Evolutionary conservation across 768 basidiomycete species (phyloP).

Genomic region (Piloderma croceum): DNA sequence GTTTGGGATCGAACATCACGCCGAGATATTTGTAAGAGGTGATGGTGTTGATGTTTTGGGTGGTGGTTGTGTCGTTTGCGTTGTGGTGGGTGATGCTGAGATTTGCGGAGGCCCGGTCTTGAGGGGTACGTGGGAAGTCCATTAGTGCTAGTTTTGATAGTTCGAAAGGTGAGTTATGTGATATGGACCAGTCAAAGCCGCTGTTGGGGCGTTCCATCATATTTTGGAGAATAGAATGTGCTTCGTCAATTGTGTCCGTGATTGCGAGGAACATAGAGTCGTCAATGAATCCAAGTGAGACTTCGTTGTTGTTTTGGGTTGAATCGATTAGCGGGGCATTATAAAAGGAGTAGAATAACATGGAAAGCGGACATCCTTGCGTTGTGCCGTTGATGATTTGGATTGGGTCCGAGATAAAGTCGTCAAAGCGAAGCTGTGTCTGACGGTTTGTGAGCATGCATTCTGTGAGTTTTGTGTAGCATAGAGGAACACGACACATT

Average conservation of each 20-base stretch:
- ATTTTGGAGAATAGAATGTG: neutral
- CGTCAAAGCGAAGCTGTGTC: constrained; percentile 18
- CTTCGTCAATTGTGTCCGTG: neutral
- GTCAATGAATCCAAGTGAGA: constrained; percentile 14
- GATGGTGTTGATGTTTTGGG: constrained; percentile 2
- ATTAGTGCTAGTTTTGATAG: constrained; percentile 18
- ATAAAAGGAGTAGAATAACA: constrained; percentile 27
- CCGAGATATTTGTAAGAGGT: constrained; percentile 8
- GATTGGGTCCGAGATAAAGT: constrained; percentile 14
- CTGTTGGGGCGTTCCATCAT: constrained; percentile 5
- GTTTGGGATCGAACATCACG: constrained; percentile 7
- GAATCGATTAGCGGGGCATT: constrained; percentile 22
- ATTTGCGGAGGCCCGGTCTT: too few species aligned
- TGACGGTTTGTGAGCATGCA: constrained; percentile 1
- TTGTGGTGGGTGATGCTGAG: too few species aligned
- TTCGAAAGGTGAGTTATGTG: constrained; percentile 21
- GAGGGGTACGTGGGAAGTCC: constrained; percentile 1
- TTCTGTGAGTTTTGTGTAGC: constrained; percentile 14
- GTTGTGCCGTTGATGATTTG: constrained; percentile 22
- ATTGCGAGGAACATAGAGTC: constrained; percentile 5
- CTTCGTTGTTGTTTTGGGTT: constrained; percentile 1
- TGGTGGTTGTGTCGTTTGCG: neutral
- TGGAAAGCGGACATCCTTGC: constrained; percentile 29
- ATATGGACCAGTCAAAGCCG: constrained; percentile 10
- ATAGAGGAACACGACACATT: constrained; percentile 20